Evolutionary conservation across 2,329 filamentous ascomycete species (phyloP), one percentile per base, ranked within the genome.

Genomic region (Fusarium sp.): DNA sequence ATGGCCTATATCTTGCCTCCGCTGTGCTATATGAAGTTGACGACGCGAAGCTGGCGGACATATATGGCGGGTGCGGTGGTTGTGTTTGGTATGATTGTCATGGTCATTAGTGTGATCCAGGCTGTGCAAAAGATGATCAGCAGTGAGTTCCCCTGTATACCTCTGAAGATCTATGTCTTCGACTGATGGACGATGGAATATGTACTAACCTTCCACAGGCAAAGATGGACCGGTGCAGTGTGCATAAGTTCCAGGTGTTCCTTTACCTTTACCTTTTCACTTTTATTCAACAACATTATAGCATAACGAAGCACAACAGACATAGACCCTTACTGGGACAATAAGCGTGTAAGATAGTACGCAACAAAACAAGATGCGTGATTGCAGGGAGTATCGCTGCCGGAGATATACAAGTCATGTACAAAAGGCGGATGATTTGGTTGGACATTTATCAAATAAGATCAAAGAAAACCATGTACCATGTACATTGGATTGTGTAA

Each of bases 1-100:
- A 87, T 99, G 81, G 96, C 96, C 1, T 99, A 98, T 80, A 97
- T 99, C 53, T 84, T 99, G 67, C 96, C 96, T 69, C 96, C 96
- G 31, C 84, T 98, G 62, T 99, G 96, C 83, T 99, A 96, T 81
- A 93, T 99, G 79, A 97, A 97, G 83, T 85, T 99, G 67, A 95
- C 93, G 74, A 94, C 91, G 64, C 85, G 91, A 74, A 91, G 89
- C 77, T 93, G 91, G 86, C 91, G 88, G 80, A 94, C 92, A 22
- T 91, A 91, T 68, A 88, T 94, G 68, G 91, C 93, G 17, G 89
- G 90, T 31, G 90, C 87, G 50, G 86, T 90, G n/a, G 93, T 95
- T 65, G 89, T 82, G 17, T 98, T 98, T 85, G 95, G 95, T 8
- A 85, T 88, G 59, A 83, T 86, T 6, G 95, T 97, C 62, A 94